Conservation (phyloP, 768 basidiomycete genomes). For the Termitomyces sp. region DNA sequence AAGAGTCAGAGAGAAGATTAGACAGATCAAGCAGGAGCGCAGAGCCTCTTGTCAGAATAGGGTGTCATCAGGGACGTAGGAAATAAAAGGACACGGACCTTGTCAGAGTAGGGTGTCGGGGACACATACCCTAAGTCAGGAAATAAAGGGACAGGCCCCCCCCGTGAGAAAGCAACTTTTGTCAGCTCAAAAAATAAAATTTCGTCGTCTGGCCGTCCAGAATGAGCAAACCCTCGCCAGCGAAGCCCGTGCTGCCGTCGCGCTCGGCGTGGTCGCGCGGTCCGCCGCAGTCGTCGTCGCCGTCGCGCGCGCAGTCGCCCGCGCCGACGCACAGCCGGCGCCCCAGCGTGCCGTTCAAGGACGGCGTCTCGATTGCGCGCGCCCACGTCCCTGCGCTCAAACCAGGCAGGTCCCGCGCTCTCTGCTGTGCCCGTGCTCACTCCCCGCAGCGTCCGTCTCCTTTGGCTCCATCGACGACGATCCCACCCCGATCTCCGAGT, state of each 20-base stretch:
- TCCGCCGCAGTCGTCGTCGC: conserved; percentile 68
- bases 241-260: conserved; percentile 69
- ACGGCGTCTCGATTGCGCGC: conserved; percentile 71
- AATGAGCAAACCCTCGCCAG: conserved; percentile 88
- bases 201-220: no score
- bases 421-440: not conserved
- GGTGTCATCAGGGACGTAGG: no score
- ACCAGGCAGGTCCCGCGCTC: conserved; percentile 40
- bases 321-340: conserved; percentile 64
- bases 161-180: not conserved
- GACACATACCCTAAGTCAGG: no score
- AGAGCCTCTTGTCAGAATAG: not conserved
- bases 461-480: conserved; percentile 90
- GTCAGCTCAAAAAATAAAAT: not conserved
- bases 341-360: conserved; percentile 66
- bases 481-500: conserved; percentile 72
- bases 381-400: conserved; percentile 61
- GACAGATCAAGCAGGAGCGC: not conserved
- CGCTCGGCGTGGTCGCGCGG: conserved; percentile 91
- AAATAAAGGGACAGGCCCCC: no score
- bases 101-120: no score
- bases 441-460: conserved; percentile 54
- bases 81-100: no score
- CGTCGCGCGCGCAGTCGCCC: conserved; percentile 75
- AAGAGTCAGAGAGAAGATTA: conserved; percentile 22